Evolutionary conservation across 179 eudicot species (phyloP).

Genomic region (Sideroxylon spinosum): DNA sequence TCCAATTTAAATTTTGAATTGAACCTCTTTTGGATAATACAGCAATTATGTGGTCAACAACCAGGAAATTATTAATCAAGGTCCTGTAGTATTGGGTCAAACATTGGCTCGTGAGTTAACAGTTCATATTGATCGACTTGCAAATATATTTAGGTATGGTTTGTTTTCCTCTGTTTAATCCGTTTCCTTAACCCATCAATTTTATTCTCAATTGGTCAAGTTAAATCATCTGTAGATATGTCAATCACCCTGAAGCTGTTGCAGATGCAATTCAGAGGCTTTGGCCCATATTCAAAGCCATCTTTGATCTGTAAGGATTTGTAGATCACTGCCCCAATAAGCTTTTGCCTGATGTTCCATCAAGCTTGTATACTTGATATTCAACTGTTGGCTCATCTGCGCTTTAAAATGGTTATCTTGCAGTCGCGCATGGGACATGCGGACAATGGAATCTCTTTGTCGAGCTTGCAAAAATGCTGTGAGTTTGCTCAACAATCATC

Average conservation of each 20-base stretch:
- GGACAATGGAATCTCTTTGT: slow-evolving; percentile 97
- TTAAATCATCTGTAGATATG: slow-evolving; percentile 50
- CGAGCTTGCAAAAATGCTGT: slow-evolving; percentile 99
- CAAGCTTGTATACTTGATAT: neutral
- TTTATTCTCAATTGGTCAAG: neutral
- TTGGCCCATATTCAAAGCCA: slow-evolving; percentile 94
- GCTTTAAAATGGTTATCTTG: slow-evolving; percentile 21
- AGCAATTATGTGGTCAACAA: slow-evolving; percentile 18
- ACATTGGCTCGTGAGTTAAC: slow-evolving; percentile 85
- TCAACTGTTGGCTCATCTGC: slow-evolving; percentile 7
- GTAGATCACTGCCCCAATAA: neutral
- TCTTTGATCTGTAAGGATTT: slow-evolving; percentile 74
- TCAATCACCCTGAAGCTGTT: slow-evolving; percentile 94
- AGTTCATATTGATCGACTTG: slow-evolving; percentile 94
- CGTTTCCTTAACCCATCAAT: slow-evolving; percentile 8
- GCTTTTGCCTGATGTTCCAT: neutral
- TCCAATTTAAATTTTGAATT: neutral
- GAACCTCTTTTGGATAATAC: slow-evolving; percentile 12
- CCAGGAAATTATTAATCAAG: slow-evolving; percentile 92
- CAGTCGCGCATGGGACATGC: slow-evolving; percentile 99
- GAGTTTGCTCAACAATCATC: slow-evolving; percentile 38
- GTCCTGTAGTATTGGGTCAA: slow-evolving; percentile 72
- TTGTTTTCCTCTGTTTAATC: slow-evolving; percentile 7
- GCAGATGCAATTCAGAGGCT: slow-evolving; percentile 95
- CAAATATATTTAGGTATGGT: slow-evolving; percentile 85